Conservation (phyloP, 176 grass and related monocot species). For the Paspalum notatum region DNA sequence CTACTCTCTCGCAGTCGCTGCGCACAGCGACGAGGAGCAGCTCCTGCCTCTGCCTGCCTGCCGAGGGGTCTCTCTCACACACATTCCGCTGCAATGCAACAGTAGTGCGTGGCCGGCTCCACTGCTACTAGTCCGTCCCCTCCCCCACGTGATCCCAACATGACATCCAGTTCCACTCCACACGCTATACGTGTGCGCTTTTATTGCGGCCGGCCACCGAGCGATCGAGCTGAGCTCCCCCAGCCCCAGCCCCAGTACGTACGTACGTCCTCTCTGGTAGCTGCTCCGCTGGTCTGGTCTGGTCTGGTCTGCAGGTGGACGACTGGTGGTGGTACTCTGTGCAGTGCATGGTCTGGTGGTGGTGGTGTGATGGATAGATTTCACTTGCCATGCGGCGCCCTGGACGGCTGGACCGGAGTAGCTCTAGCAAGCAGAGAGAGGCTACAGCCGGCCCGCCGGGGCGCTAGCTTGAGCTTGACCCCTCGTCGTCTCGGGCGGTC, state of each 20-base stretch:
- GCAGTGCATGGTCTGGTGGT: no score
- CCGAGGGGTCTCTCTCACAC: conserved; percentile 43
- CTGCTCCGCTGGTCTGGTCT: no score
- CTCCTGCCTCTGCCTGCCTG: neutral
- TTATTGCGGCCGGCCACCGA: conserved; percentile 11
- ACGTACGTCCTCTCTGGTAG: no score
- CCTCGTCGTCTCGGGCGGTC: conserved; percentile 42
- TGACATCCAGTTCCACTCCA: conserved; percentile 46
- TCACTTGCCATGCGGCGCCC: conserved; percentile 35
- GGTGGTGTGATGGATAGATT: conserved; percentile 4
- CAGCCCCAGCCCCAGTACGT: no score
- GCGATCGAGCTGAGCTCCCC: no score
- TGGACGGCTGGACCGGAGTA: no score
- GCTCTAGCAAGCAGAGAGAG: neutral
- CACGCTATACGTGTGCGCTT: conserved; percentile 33
- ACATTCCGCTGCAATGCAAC: conserved; percentile 35
- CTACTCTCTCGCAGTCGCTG: neutral
- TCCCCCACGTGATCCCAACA: conserved; percentile 49
- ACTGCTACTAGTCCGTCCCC: neutral
- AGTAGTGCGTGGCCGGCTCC: neutral
- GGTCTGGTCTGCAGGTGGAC: no score
- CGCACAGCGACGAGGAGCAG: neutral
- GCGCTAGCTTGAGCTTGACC: neutral
- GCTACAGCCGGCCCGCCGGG: no score
- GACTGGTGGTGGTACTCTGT: no score